These are phyloP conservation scores for Coriaria nepalensis DNA, from an alignment of 306 rosid genomes.

Conservation along the genomic window DNA sequence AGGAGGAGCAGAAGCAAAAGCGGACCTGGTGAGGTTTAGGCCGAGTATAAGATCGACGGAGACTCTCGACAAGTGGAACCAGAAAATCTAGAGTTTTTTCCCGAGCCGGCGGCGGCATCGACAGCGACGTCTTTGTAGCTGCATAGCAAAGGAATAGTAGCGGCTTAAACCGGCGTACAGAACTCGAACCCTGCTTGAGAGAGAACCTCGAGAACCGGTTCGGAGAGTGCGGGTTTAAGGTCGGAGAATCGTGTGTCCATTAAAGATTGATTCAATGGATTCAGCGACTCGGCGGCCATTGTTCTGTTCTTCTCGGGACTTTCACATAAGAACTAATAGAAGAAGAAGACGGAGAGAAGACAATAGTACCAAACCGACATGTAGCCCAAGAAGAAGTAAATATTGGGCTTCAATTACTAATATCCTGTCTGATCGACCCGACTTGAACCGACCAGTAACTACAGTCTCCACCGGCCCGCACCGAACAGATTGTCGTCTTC, in stretches of 20 bases:
- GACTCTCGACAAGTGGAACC: conserved; percentile 76
- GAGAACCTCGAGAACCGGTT: conserved; percentile 48
- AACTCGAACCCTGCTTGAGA: conserved; percentile 41
- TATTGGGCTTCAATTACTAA: too few relatives aligned
- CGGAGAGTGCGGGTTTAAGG: conserved; percentile 55
- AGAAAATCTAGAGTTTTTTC: conserved; percentile 83
- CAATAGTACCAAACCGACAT: too few relatives aligned
- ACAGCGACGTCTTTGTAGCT: conserved; percentile 82
- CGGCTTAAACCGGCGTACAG: conserved; percentile 98
- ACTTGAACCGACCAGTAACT: too few relatives aligned
- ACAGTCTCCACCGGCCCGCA: too few relatives aligned
- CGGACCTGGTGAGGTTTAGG: conserved; percentile 73
- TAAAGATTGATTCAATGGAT: conserved; percentile 41
- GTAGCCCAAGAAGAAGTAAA: too few relatives aligned
- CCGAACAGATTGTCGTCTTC: too few relatives aligned
- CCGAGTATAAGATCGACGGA: conserved; percentile 45
- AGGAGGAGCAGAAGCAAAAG: background rate
- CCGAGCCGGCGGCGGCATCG: conserved; percentile 99
- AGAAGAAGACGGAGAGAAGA: too few relatives aligned
- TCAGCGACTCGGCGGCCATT: conserved; percentile 41
- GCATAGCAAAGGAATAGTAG: conserved; percentile 79
- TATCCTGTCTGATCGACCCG: too few relatives aligned
- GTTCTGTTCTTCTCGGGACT: background rate
- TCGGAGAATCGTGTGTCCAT: conserved; percentile 76
- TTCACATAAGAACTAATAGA: too few relatives aligned